Percentiles rank a stretch among this genome's conserved stretches.
These are phyloP conservation scores for Chlamydomonas sp. DNA, from an alignment of 139 green algal genomes.

Conservation along the genomic window DNA sequence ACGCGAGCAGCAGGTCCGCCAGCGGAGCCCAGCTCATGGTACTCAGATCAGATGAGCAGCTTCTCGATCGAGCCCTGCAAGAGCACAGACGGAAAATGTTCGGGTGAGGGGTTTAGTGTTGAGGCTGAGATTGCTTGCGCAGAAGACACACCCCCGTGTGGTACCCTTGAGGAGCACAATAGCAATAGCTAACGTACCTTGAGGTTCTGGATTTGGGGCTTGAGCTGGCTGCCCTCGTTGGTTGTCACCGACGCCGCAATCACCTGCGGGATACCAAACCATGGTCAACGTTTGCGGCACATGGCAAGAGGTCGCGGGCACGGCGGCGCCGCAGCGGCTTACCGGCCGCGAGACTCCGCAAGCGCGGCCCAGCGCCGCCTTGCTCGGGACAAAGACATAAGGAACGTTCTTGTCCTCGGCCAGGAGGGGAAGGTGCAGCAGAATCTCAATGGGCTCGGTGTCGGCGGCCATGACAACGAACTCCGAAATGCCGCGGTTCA, in stretches of 20 bases:
- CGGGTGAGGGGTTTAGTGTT: neutral
- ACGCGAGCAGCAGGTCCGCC: neutral
- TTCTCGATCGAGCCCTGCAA: slow-evolving; percentile 91
- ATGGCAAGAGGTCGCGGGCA: neutral
- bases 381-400: slow-evolving; percentile 99
- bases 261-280: slow-evolving; percentile 48
- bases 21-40: too few species aligned
- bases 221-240: slow-evolving; percentile 98
- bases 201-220: slow-evolving; percentile 94
- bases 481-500: slow-evolving; percentile 96
- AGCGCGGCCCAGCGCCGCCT: slow-evolving; percentile 95
- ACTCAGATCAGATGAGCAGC: slow-evolving; percentile 85
- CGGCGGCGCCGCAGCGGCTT: neutral
- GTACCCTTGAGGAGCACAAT: neutral
- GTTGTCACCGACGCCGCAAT: slow-evolving; percentile 95
- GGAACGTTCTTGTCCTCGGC: slow-evolving; percentile 99
- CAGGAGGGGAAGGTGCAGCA: slow-evolving; percentile 98
- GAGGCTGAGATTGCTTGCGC: neutral
- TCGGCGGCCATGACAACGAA: slow-evolving; percentile 99
- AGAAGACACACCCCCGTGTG: neutral
- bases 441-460: slow-evolving; percentile 98
- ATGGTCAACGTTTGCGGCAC: neutral
- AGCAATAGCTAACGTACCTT: slow-evolving; percentile 64
- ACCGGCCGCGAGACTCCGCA: slow-evolving; percentile 96
- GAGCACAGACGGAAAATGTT: neutral